These are phyloP conservation scores for Elaeagnus macrophylla DNA, from an alignment of 306 rosid genomes.

Conservation along the genomic window DNA sequence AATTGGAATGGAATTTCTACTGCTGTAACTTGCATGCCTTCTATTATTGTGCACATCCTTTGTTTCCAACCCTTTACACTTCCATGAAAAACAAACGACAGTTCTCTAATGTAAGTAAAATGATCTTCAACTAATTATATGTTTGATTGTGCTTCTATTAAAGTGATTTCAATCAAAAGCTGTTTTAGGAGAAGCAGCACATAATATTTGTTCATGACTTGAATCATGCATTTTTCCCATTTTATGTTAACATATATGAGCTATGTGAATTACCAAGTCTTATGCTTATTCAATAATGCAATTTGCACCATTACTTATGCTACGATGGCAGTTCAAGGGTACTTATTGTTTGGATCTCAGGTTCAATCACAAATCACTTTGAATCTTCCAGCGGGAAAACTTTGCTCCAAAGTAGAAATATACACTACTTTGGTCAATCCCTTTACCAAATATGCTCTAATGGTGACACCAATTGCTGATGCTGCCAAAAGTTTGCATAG, in stretches of 20 bases:
- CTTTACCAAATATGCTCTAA: slow-evolving; percentile 60
- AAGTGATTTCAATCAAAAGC: too few species aligned
- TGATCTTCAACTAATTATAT: not conserved
- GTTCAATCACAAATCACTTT: slow-evolving; percentile 61
- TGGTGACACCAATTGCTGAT: slow-evolving; percentile 53
- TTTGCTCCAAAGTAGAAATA: slow-evolving; percentile 57
- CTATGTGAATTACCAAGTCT: too few species aligned
- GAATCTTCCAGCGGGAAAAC: slow-evolving; percentile 40
- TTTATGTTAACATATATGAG: too few species aligned
- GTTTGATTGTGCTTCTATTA: not conserved
- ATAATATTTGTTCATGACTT: too few species aligned
- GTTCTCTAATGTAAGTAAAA: slow-evolving; percentile 62
- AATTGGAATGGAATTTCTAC: slow-evolving; percentile 60
- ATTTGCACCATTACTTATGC: slow-evolving; percentile 63
- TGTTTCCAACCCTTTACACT: slow-evolving; percentile 71
- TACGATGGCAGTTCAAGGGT: slow-evolving; percentile 63
- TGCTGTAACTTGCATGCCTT: slow-evolving; percentile 64
- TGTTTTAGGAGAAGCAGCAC: too few species aligned
- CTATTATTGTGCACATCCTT: slow-evolving; percentile 84
- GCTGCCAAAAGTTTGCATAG: slow-evolving; percentile 38
- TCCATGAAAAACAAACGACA: slow-evolving; percentile 69
- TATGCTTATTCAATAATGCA: slow-evolving; percentile 17
- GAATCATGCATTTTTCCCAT: too few species aligned
- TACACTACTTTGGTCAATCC: slow-evolving; percentile 67
- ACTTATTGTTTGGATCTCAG: slow-evolving; percentile 50